Base-by-base conservation (phyloP, 305 asterid species). In the Vinca major region DNA sequence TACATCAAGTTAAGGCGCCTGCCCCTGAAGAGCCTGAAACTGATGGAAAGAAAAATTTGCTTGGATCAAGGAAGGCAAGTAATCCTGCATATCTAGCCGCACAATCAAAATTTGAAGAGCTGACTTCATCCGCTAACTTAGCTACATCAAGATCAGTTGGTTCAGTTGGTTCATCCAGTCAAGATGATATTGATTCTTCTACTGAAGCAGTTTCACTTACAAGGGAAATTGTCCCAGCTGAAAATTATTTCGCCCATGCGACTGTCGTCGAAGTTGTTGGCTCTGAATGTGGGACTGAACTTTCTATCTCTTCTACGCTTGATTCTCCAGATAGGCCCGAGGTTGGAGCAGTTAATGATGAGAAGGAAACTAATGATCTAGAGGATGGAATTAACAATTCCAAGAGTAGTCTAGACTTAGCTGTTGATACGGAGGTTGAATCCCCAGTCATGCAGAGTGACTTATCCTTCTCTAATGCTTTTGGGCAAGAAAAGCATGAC, bases 211-310 rank as follows among this genome's bases (percentile, higher is more conserved):
- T 71, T 62, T 79, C 80, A 43, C 73, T 83, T 65, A 70, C 85
- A 11, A 78, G 68, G 73, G 88, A 83, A 71, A 73, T 49, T 70
- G 83, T 67, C n/a, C 68, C 64, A 53, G 77, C 81, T n/a, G 87
- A 85, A 63, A 78, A 77, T 77, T 75, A 83, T 62, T 65, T 67
- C 70, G 50, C 82, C 63, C 69, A 71, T 64, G 74, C 80, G 69
- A 72, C 83, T 52, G 71, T 66, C 54, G 78, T 73, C 83, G 87
- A 81, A 62, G 80, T 80, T 63, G 92, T 75, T 73, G 86, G 85
- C 73, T 90, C 99, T 20, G 97, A 91, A 76, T 89, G 96, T 80
- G 96, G 90, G 41, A 93, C 99, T 47, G 96, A 91, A 75, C 86
- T 93, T 74, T 91, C 96, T 62, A 82, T 91, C 75, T 75, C 96